Evolutionary conservation across 116 monocot species (phyloP), one percentile per base, ranked within the genome.

Genomic region (Zostera marina): DNA sequence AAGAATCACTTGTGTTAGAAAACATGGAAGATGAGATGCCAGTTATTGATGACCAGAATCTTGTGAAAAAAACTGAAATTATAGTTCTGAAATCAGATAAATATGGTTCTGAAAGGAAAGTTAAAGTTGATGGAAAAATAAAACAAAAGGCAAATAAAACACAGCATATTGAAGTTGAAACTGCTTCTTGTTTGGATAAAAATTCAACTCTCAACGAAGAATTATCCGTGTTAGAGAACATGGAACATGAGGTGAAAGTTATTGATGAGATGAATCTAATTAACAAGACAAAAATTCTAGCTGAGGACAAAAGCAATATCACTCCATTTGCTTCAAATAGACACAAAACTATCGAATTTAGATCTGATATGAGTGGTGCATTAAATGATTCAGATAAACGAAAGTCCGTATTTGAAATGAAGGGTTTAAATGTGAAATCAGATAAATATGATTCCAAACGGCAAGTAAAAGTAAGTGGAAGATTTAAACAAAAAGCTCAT

Each of bases 331-430:
- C 47, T 68, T 42, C 20, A 9, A 46, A 6, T 19, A 47, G 23
- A n/a, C 15, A 2, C 54, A 22, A 47, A 16, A 57, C 47, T 47
- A 40, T 46, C 42, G 57, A 64, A 49, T 19, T 32, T 52, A 22
- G 39, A 3, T 19, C 13, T 45, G 55, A 64, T 42, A 25, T 19
- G 52, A 42, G 41, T 25, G 39, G 47, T 23, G 2, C 7, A 1
- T 56, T 55, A 1, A 12, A 63, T 10, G 62, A 94, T 52, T 52
- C 73, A 62, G 82, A 77, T 51, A 94, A 94, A 65, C 88, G 82
- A 63, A 94, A 88, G 51, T 69, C 42, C 25, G 68, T 70, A 14
- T 42, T 49, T 42, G 74, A 68, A 70, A 58, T 44, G 32, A 14
- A 49, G 15, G 19, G 7, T 14, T 23, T 9, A 10, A 58, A 3